A percentile compares a stretch with the other conserved stretches of the same genome.
These are phyloP conservation scores for Roridomyces roridus DNA, from an alignment of 768 basidiomycete genomes.

Conservation along the genomic window DNA sequence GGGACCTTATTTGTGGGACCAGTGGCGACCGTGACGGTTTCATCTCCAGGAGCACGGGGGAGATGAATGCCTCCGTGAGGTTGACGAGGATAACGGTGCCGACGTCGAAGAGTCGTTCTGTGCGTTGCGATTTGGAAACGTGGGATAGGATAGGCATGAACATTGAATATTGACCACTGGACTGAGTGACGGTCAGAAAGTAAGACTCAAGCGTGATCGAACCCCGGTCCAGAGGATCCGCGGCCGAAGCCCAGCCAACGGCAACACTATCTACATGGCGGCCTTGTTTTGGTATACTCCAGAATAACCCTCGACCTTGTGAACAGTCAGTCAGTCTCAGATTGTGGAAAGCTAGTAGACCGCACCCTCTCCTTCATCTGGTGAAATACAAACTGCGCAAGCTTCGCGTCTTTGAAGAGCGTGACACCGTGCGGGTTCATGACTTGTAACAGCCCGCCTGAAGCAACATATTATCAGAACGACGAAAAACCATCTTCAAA, in stretches of 20 bases:
- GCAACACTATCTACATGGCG: no score
- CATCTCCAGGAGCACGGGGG: slow-evolving; percentile 9
- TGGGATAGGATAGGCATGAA: no score
- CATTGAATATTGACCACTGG: no score
- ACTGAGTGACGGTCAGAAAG: no score
- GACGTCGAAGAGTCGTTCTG: slow-evolving; percentile 9
- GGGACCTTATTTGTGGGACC: no score
- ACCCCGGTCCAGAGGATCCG: no score
- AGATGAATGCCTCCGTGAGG: background rate
- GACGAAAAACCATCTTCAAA: background rate
- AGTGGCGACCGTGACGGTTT: background rate
- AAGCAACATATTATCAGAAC: background rate
- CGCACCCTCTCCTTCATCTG: slow-evolving; percentile 19
- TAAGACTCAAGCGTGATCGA: no score
- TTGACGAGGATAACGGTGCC: background rate
- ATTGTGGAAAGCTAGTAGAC: background rate
- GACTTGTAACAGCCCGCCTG: slow-evolving; percentile 13
- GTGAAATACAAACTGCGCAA: slow-evolving; percentile 20
- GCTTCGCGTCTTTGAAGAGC: slow-evolving; percentile 8
- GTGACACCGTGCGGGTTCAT: slow-evolving; percentile 21
- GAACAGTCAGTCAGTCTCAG: background rate
- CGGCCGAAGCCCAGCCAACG: no score
- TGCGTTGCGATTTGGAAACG: slow-evolving; percentile 7
- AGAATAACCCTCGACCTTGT: slow-evolving; percentile 4
- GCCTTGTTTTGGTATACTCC: slow-evolving; percentile 1